Evolutionary conservation across 345 rosid genomes (phyloP), one percentile per base, ranked within the genome.

Genomic region (Populus tremula): DNA sequence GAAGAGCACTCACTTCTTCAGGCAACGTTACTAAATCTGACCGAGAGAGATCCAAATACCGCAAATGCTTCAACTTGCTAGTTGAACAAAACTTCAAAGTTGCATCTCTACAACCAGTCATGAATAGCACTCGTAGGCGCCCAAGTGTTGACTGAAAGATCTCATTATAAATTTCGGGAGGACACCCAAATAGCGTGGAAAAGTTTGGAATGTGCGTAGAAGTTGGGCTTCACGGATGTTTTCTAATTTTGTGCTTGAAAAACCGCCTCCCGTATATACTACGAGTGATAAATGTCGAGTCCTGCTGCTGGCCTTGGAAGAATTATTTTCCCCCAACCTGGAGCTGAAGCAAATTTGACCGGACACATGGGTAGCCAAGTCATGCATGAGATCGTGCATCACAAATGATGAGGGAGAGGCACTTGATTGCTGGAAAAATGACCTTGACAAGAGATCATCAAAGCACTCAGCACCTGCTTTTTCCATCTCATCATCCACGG

Each of bases 341-440:
- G 7, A 31, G 7, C 13, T 64, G 35, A 25, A 64, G 68, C 68
- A 64, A 29, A 64, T 29, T 8, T 59, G 81, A 31, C 84, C 81
- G 7, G 81, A 67, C 49, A 77, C 74, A 61, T 36, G 69, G 36
- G 33, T 39, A 38, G 78, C 81, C 65, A 77, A 70, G 50, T 77
- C 81, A 62, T 81, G 49, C 11, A 69, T 47, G 59, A 81, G 75
- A 49, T 72, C 71, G 41, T 77, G 81, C 84, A 81, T 73, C 11
- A 7, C 18, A 25, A n/a, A n/a, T 9, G 54, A 69, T 33, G 45
- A 7, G 43, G 20, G 69, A 71, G 49, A 31, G 27, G 27, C 27
- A 25, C 27, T 25, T 25, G 27, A 25, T 25, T 25, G 27, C 27
- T 25, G 27, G 27, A 25, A 25, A 25, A 25, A 25, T 0, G 27